Evolutionary conservation across 345 rosid species (phyloP).

Genomic region (Camelina neglecta): DNA sequence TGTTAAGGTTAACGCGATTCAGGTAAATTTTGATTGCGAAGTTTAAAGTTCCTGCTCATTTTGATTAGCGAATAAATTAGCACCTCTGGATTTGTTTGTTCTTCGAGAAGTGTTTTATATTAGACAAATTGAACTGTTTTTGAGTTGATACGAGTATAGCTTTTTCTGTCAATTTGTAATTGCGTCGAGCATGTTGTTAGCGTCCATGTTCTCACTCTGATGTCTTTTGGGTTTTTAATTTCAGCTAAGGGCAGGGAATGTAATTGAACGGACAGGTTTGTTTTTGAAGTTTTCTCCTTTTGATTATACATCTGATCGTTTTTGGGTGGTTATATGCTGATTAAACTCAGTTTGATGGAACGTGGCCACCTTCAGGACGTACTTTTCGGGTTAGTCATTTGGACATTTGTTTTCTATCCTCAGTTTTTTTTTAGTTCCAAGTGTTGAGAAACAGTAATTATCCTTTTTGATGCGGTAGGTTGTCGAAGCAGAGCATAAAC

Average conservation of each 20-base stretch:
- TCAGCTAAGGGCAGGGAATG: constrained; percentile 85
- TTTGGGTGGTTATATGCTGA: background rate
- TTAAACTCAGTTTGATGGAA: constrained; percentile 32
- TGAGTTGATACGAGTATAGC: background rate
- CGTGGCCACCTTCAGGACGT: constrained; percentile 57
- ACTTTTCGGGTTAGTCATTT: constrained; percentile 62
- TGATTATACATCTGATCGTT: constrained; percentile 2
- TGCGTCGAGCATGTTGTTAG: background rate
- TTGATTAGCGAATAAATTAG: background rate
- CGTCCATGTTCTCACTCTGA: constrained; percentile 7
- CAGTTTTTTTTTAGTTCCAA: background rate
- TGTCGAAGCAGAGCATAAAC: constrained; percentile 75
- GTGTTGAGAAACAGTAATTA: background rate
- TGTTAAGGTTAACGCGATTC: constrained; percentile 76
- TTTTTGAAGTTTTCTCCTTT: background rate
- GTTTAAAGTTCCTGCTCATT: background rate
- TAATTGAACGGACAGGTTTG: constrained; percentile 83
- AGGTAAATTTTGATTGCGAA: constrained; percentile 42
- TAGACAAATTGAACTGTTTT: background rate
- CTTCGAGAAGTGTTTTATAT: background rate
- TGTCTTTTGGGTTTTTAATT: background rate
- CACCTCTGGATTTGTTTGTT: background rate
- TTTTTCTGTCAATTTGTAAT: background rate
- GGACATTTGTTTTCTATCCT: background rate
- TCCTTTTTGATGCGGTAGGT: constrained; percentile 50